Conservation (phyloP, 2,329 filamentous ascomycete genomes). For the Sporothrix pallida region DNA sequence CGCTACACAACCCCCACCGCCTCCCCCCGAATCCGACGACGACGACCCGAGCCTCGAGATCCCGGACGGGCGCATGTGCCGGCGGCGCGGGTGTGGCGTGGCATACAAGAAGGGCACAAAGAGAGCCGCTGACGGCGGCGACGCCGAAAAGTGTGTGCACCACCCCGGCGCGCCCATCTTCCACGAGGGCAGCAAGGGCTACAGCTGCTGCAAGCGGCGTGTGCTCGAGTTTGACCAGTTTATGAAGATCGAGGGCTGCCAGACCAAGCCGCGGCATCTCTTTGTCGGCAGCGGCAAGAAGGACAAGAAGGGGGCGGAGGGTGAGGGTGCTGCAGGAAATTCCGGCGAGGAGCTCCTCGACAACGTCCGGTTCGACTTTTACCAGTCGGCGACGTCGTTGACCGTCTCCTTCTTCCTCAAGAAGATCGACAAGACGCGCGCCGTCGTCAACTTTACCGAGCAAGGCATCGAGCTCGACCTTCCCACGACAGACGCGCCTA, state of each 20-base stretch:
- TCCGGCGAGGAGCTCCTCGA: slow-evolving; percentile 70
- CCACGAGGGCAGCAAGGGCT: slow-evolving; percentile 98
- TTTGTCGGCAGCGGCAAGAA: slow-evolving; percentile 82
- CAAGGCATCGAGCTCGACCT: slow-evolving; percentile 76
- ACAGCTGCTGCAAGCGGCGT: slow-evolving; percentile 92
- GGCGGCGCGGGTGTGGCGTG: slow-evolving; percentile 74
- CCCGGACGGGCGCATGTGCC: slow-evolving; percentile 75
- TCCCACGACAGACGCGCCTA: slow-evolving; percentile 75
- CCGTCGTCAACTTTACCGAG: slow-evolving; percentile 71
- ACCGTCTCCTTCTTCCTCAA: slow-evolving; percentile 95
- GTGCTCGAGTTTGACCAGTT: slow-evolving; percentile 98
- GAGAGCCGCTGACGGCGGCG: slow-evolving; percentile 52
- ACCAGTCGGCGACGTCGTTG: slow-evolving; percentile 84
- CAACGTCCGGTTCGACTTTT: slow-evolving; percentile 85
- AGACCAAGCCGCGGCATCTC: slow-evolving; percentile 78
- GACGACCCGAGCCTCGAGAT: slow-evolving; percentile 80
- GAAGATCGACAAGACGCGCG: slow-evolving; percentile 86
- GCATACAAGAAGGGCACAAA: slow-evolving; percentile 66
- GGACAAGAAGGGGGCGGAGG: slow-evolving; percentile 45
- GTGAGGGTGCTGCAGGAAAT: slow-evolving; percentile 34
- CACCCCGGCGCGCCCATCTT: slow-evolving; percentile 93
- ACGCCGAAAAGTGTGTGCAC: slow-evolving; percentile 78
- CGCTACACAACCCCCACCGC: slow-evolving; percentile 53
- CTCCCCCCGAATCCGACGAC: slow-evolving; percentile 79
- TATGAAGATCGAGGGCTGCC: slow-evolving; percentile 92